Percentiles rank a stretch among this genome's conserved stretches.
phyloP scores from a whole-genome alignment of 805 yeast species.

The Cyberlindnera bimundalis region DNA sequence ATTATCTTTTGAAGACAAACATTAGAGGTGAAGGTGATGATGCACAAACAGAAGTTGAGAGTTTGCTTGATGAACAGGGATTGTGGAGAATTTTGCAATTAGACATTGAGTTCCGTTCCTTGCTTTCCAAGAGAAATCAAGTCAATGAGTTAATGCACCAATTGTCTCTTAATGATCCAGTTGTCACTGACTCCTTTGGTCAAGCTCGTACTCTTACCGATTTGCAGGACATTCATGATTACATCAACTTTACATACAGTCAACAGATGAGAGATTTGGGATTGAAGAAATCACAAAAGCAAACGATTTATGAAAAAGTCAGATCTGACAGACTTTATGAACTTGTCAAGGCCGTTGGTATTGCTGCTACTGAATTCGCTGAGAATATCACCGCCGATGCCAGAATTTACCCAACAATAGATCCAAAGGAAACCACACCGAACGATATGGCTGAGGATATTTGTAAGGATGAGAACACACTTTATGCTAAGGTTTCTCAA shows the following conservation, averaged over 20 bases:
- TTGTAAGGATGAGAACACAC: constrained; percentile 34
- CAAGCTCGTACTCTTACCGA: constrained; percentile 66
- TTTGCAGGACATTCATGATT: constrained; percentile 83
- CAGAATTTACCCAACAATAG: constrained; percentile 70
- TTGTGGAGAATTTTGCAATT: constrained; percentile 86
- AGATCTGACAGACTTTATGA: constrained; percentile 60
- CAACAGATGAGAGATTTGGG: constrained; percentile 37
- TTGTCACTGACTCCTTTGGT: constrained; percentile 52
- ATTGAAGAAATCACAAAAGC: constrained; percentile 37
- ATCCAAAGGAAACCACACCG: constrained; percentile 47
- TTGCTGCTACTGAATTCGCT: constrained; percentile 75
- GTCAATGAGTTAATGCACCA: constrained; percentile 54
- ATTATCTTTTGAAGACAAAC: constrained; percentile 64
- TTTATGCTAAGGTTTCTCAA: constrained; percentile 53
- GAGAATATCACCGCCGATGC: constrained; percentile 70
- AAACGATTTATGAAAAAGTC: constrained; percentile 61
- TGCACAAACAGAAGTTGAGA: constrained; percentile 37
- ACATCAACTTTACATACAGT: constrained; percentile 66
- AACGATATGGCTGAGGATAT: constrained; percentile 49
- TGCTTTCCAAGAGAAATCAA: constrained; percentile 67
- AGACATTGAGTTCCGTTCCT: constrained; percentile 85
- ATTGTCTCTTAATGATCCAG: constrained; percentile 54
- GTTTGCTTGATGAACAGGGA: constrained; percentile 72
- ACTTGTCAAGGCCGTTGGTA: constrained; percentile 68
- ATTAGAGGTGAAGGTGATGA: constrained; percentile 42